Base-by-base conservation (phyloP, 2,329 filamentous ascomycete genomes). In the Curvularia hawaiiensis region DNA sequence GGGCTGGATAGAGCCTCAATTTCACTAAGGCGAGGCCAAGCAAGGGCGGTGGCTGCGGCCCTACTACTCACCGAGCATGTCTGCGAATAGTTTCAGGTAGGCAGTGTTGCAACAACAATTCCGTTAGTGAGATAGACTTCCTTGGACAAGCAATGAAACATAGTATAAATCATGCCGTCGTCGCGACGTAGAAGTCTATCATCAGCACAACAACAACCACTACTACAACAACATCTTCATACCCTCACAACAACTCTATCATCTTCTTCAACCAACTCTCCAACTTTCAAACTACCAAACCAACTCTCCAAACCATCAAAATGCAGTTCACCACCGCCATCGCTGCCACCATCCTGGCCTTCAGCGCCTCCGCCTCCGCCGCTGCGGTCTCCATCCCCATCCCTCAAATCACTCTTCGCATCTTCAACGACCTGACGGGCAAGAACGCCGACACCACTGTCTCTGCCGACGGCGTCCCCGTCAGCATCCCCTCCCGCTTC, bases 311-410 rank as follows among this genome's bases (percentile, higher is more conserved):
- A 54, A 24, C 22, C 31, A 52, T 47, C 50, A 61, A 61, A 39
- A 63, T 63, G 61, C 52, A 61, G 48, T 61, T 63, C 53, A 61
- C 58, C 38, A 58, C 51, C 45, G 50, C 56, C n/a, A 16, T 63
- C 40, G 51, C 56, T 30, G 45, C 61, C 28, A 45, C 52, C 31
- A 31, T 63, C 18, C 33, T 61, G n/a, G 54, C 55, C 35, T 49
- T 63, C 41, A 47, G 50, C 40, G 43, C 50, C 38, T 53, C 49
- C 18, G 55, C 56, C 40, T 30, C 50, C 10, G 58, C 56, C 44
- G 33, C 47, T 10, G 51, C 56, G 16, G 41, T 54, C 38, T 53
- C 56, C 38, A 20, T 39, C 18, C 41, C 53, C 26, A 33, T 41
- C 14, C 41, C 52, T 14, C 38, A 50, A 22, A 44, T 62, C 50